Percentiles rank a stretch among this genome's conserved stretches.
Evolutionary conservation across 2,329 filamentous ascomycete genomes (phyloP).

Genomic region (Dothistroma septosporum): DNA sequence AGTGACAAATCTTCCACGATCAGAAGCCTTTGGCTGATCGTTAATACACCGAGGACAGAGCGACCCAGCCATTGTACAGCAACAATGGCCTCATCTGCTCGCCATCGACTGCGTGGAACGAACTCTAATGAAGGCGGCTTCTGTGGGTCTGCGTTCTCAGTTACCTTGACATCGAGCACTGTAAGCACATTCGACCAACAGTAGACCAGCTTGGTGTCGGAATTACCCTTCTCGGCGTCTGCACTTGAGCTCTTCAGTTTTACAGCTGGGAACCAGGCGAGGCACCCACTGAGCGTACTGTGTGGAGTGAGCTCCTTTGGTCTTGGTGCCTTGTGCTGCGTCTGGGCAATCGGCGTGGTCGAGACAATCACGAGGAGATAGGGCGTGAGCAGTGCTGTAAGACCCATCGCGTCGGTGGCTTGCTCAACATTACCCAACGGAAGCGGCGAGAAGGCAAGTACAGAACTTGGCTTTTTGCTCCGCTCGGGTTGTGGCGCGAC

Average conservation of each 20-base stretch:
- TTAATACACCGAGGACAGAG: constrained; percentile 85
- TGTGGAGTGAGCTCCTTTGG: constrained; percentile 89
- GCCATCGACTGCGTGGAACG: constrained; percentile 79
- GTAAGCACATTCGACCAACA: constrained; percentile 99
- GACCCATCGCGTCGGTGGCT: constrained; percentile 76
- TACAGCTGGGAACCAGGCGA: constrained; percentile 97
- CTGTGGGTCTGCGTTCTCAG: constrained; percentile 61
- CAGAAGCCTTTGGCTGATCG: constrained; percentile 87
- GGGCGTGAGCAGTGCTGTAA: constrained; percentile 93
- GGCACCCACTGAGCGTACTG: constrained; percentile 84
- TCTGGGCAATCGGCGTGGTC: constrained; percentile 91
- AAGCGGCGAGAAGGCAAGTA: constrained; percentile 83
- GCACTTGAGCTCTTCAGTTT: constrained; percentile 67
- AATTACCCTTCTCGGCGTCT: constrained; percentile 60
- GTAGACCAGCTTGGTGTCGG: constrained; percentile 85
- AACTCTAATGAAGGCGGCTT: constrained; percentile 77
- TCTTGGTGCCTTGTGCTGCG: constrained; percentile 86
- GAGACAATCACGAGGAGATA: constrained; percentile 96
- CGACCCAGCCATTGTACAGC: constrained; percentile 95
- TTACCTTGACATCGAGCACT: constrained; percentile 79
- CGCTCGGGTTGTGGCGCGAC: constrained; percentile 59
- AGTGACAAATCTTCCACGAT: constrained; percentile 86
- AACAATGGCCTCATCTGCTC: constrained; percentile 90
- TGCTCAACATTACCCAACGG: constrained; percentile 93
- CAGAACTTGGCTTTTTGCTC: constrained; percentile 83